Percentiles rank a stretch among this genome's conserved stretches.
phyloP scores from a whole-genome alignment of 768 basidiomycete species.

The Boletus subcaerulescens region DNA sequence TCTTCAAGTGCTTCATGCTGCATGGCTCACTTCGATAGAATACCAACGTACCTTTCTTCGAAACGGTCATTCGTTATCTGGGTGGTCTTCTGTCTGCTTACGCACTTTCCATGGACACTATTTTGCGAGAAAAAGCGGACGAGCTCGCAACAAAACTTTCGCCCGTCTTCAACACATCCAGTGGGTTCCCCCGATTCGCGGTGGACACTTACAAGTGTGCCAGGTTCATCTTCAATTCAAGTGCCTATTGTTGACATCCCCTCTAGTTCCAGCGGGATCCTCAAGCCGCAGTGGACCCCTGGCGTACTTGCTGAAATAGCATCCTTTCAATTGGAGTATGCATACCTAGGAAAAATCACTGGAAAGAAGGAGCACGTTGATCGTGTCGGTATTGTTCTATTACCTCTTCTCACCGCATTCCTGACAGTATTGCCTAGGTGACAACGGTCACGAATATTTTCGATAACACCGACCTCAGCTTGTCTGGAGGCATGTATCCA shows the following conservation, averaged over 20 bases:
- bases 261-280: slow-evolving; percentile 2
- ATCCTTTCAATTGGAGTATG: slow-evolving; percentile 79
- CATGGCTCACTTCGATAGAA: slow-evolving; percentile 14
- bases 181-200: slow-evolving; percentile 67
- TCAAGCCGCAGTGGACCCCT: slow-evolving; percentile 29
- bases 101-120: slow-evolving; percentile 61
- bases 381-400: slow-evolving; percentile 38
- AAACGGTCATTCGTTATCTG: slow-evolving; percentile 87
- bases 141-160: slow-evolving; percentile 74
- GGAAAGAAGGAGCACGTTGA: slow-evolving; percentile 63
- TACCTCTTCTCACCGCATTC: no score
- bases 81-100: slow-evolving; percentile 86
- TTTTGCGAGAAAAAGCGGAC: slow-evolving; percentile 68
- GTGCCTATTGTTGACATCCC: neutral
- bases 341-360: slow-evolving; percentile 77
- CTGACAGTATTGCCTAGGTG: slow-evolving; percentile 34
- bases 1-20: neutral
- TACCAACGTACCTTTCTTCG: slow-evolving; percentile 59
- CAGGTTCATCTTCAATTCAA: neutral
- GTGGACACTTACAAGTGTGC: slow-evolving; percentile 64
- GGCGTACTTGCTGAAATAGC: slow-evolving; percentile 75
- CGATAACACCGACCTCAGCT: slow-evolving; percentile 41
- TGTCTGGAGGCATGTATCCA: slow-evolving; percentile 63
- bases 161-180: slow-evolving; percentile 65
- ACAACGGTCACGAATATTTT: slow-evolving; percentile 48